Evolutionary conservation across 257 asterid genomes (phyloP), one percentile per base, ranked within the genome.

Genomic region (Rauvolfia tetraphylla): DNA sequence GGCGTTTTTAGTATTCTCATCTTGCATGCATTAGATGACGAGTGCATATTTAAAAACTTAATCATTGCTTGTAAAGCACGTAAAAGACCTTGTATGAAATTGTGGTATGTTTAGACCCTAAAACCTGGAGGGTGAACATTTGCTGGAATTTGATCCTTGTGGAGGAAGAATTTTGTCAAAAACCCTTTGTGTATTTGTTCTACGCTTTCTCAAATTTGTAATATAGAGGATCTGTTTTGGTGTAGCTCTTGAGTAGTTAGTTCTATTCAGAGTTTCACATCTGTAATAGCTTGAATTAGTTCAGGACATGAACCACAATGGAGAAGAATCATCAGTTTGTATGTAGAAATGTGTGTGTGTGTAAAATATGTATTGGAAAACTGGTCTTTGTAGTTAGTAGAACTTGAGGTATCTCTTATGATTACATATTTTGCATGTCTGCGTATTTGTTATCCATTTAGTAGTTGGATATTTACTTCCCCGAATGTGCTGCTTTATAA

Each of bases 251-350:
- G 23, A 22, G 20, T 27, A 25, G n/a, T 23, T 69, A 15, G 22
- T 46, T 29, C 59, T 71, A 5, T 49, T 33, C 17, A 65, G 11
- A 1, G 62, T 15, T 31, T 39, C 15, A 20, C n/a, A 44, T 31
- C 22, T 46, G 41, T 70, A 42, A 17, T 70, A 31, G 39, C 61
- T 33, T 41, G 11, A 54, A 20, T 25, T 48, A 48, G 62, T 48
- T 71, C 41, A 10, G 13, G 75, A 49, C 63, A 49, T 41, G 70
- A 68, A 25, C 34, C 73, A 18, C 54, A n/a, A 39, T 71, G 58
- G 44, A 25, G 69, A 17, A 6, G n/a, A 17, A 15, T 63, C 42
- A 33, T 63, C 33, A 22, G 42, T 63, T 14, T 17, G 5, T 44
- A 44, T 44, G 14, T 44, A 0, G 11, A 44, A 44, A 44, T 1